Evolutionary conservation across 2,329 filamentous ascomycete species (phyloP), one percentile per base, ranked within the genome.

Genomic region (Fusarium tanahbumbuense): DNA sequence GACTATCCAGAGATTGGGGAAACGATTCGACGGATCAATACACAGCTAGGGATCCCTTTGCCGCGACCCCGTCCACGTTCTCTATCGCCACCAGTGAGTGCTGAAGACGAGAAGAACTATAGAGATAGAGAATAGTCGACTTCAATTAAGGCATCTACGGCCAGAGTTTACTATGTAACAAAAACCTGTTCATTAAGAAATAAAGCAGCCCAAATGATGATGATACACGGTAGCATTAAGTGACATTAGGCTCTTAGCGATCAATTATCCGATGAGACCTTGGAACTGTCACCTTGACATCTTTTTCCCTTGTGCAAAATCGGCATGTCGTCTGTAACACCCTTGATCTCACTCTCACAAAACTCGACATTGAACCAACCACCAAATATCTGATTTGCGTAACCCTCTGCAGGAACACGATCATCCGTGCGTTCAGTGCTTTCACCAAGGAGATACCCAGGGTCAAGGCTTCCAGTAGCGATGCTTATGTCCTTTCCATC

Each of bases 1-100:
- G 67, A 71, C 9, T 71, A 71, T 23, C 64, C 64, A 0, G 56
- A 68, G 22, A 50, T 64, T 34, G 54, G 44, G 10, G 59, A 55
- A 1, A 56, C 59, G 34, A 23, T 70, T 16, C 53, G 52, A 6
- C 49, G 27, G 5, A 46, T 67, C 9, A 67, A 70, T 22, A 34
- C 44, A 1, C 37, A 70, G 15, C 42, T 46, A 1, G 57, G 54
- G 5, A 54, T 60, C 20, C 28, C 47, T 5, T 4, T 52, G 22
- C 47, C 50, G 2, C 48, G 27, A 4, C 49, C 44, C 20, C 49
- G 49, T 2, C 44, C 58, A 2, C 34, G 58, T 6, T 64, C 60
- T 3, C 3, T 45, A 16, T 64, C 49, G 11, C 58, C 48, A 0
- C 49, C 30, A 0, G 15, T 16, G 10, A 40, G 28, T 10, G 3